Base-by-base conservation (phyloP, 805 yeast genomes). In the Lipomyces kockii region DNA sequence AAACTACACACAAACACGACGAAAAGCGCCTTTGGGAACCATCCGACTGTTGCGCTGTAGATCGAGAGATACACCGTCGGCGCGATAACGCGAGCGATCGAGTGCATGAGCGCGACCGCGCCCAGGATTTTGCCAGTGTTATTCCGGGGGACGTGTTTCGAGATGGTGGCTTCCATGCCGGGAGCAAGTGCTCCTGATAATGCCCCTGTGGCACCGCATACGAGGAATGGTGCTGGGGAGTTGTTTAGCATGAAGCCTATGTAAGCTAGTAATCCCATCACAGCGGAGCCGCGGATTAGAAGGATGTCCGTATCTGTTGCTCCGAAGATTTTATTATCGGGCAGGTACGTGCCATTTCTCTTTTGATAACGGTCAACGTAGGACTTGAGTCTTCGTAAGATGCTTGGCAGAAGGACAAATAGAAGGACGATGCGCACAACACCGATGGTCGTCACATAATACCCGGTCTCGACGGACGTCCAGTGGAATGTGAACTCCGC, bases 381-480 rank as follows among this genome's bases (percentile, higher is more conserved):
- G n/a, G 34, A 25, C 22, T 58, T 60, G 54, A 72, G 49, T 11
- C 35, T 3, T 52, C 58, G 55, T 17, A 73, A 20, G 11, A 69
- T 58, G 11, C 60, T 12, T 17, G 78, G 78, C 25, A 71, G 63
- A 6, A 73, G 29, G n/a, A 72, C 39, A 25, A 71, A 73, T 22
- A 75, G 64, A n/a, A 72, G 63, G 14, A 72, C 34, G 37, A 72
- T 67, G 29, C 77, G 70, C n/a, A 72, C 59, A 6, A 69, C 43
- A 2, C 79, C 78, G 22, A 71, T 51, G 54, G 73, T 46, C 9
- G 78, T 65, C 62, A 76, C 68, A 49, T 76, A 59, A 65, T 76
- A 76, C 9, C 79, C 79, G 8, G 74, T 73, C 64, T 76, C 76
- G 17, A 76, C 75, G 3, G 78, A 63, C 1, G 76, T 71, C 78